Base-by-base conservation (phyloP, 805 yeast genomes). In the Candida awuae region DNA sequence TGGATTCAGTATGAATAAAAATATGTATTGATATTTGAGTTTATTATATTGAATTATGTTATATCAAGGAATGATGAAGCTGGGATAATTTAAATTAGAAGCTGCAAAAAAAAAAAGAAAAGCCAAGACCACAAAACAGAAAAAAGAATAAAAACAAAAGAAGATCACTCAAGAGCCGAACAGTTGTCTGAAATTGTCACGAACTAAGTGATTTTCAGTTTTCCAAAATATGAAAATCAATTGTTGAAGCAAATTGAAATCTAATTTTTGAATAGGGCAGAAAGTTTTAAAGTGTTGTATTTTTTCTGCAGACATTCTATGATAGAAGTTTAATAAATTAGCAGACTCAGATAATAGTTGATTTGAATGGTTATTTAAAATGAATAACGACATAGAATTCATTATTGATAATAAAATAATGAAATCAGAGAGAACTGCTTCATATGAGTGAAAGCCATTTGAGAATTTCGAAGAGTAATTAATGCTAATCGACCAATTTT, bases 121-220 rank as follows among this genome's bases (percentile, higher is more conserved):
- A 21, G 16, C 19, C 2, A 26, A 9, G 8, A 10, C 13, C 18
- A 12, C 13, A 21, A 14, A 75, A 70, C 46, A 74, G 74, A 1
- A 51, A 70, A 27, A 17, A 16, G 12, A 13, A 8, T 3, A 13
- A 12, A 34, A 29, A 25, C 10, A 12, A 8, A 12, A 25, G 14
- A 32, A 16, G 17, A 8, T 8, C 15, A 12, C 7, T 35, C 12
- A 35, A 25, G 19, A 28, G 12, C 21, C 29, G 25, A 35, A 37
- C 8, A 36, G 15, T 6, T 34, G 19, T 12, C 32, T 38, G 12
- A 42, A 32, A 8, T 22, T 21, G 9, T n/a, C 6, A n/a, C 32
- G 28, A 17, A 37, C 20, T 6, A 8, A 13, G 15, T 36, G 14
- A 18, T 39, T 36, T 34, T 38, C 43, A n/a, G 35, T 29, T 29